Evolutionary conservation across 805 yeast species (phyloP).

Genomic region (Candida rishiriensis): DNA sequence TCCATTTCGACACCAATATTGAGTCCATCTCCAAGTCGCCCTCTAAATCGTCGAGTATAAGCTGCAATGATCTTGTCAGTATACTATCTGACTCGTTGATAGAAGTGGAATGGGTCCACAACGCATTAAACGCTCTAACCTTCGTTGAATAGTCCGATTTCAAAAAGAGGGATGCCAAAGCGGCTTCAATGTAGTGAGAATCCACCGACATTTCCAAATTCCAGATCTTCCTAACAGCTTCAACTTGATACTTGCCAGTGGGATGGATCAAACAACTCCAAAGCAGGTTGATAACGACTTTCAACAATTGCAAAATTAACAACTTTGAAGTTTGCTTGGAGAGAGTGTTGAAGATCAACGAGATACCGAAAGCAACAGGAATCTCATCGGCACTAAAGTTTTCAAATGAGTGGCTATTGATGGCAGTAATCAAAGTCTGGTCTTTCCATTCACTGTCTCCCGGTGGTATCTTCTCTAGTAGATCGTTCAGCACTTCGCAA

Average conservation of each 20-base stretch:
- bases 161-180: constrained; percentile 53
- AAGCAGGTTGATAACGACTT: constrained; percentile 39
- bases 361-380: constrained; percentile 39
- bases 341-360: constrained; percentile 36
- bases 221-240: constrained; percentile 63
- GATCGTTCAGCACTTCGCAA: constrained; percentile 31
- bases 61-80: constrained; percentile 58
- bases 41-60: constrained; percentile 61
- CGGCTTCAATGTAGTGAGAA: constrained; percentile 64
- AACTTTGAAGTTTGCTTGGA: constrained; percentile 25
- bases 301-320: constrained; percentile 36
- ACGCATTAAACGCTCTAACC: constrained; percentile 51
- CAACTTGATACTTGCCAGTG: constrained; percentile 60
- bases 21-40: constrained; percentile 39
- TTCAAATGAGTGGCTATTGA: constrained; percentile 23
- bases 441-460: constrained; percentile 30
- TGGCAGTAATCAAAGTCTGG: constrained; percentile 17
- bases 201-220: constrained; percentile 52
- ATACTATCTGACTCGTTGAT: constrained; percentile 45
- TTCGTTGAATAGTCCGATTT: constrained; percentile 36
- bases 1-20: constrained; percentile 45
- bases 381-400: constrained; percentile 12
- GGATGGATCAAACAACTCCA: constrained; percentile 52
- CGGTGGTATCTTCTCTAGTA: constrained; percentile 45
- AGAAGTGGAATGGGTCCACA: constrained; percentile 71